These are phyloP conservation scores for Nevesoporus exiguus DNA, from an alignment of 768 basidiomycete genomes.

Conservation along the genomic window DNA sequence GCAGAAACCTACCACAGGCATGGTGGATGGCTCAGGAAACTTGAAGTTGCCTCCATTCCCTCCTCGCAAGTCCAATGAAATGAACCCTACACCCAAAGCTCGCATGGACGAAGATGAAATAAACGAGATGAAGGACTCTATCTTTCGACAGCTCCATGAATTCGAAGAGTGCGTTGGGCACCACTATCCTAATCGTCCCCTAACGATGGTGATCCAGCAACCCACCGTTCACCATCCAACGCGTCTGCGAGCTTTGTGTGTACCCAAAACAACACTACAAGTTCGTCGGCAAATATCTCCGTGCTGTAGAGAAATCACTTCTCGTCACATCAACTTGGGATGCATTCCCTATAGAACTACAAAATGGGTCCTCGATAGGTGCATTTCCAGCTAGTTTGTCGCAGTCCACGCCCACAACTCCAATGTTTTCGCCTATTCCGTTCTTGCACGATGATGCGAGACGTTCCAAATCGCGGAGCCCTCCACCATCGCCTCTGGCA, in stretches of 20 bases:
- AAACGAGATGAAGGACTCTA: conserved; percentile 47
- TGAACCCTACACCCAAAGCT: conserved; percentile 50
- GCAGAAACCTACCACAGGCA: conserved; percentile 37
- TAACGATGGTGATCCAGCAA: conserved; percentile 33
- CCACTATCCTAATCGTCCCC: background rate
- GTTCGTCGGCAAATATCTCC: conserved; percentile 80
- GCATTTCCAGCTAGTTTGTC: conserved; percentile 43
- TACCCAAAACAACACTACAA: conserved; percentile 70
- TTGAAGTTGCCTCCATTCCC: conserved; percentile 73
- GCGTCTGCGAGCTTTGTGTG: conserved; percentile 78
- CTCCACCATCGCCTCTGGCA: conserved; percentile 69
- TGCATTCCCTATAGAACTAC: conserved; percentile 54
- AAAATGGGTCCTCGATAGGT: conserved; percentile 26
- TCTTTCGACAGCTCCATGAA: conserved; percentile 65
- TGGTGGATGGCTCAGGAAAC: conserved; percentile 45
- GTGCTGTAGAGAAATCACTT: conserved; percentile 77
- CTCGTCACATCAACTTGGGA: conserved; percentile 81
- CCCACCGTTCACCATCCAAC: conserved; percentile 87
- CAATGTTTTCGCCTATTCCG: conserved; percentile 83
- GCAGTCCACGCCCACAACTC: conserved; percentile 66
- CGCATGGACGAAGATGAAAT: conserved; percentile 64
- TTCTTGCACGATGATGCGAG: conserved; percentile 84
- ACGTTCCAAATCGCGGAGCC: conserved; percentile 74
- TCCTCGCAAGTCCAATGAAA: conserved; percentile 47
- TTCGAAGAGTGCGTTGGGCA: conserved; percentile 62